These are phyloP conservation scores for Citrus medica DNA, from an alignment of 345 rosid species.

Conservation along the genomic window DNA sequence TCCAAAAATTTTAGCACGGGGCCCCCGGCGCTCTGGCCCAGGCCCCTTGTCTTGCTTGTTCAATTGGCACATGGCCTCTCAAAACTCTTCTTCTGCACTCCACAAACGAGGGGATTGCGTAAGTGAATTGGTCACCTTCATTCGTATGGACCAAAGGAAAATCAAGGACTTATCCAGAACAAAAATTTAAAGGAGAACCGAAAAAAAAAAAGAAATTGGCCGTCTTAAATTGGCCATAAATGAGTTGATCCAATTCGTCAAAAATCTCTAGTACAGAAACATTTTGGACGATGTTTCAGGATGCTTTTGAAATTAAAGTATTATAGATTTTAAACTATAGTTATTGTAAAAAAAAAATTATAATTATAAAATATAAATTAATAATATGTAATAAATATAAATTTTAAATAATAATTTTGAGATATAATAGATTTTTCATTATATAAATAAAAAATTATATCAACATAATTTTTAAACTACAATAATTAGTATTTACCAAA, in stretches of 20 bases:
- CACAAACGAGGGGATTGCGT: not conserved
- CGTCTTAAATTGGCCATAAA: not conserved
- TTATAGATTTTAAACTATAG: too few species aligned
- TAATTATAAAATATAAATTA: too few species aligned
- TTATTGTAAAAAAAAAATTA: fast-evolving
- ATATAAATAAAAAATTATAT: too few species aligned
- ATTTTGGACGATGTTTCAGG: not conserved
- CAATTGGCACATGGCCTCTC: not conserved
- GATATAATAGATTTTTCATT: too few species aligned
- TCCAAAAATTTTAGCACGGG: not conserved
- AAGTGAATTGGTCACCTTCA: not conserved
- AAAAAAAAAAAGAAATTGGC: not conserved
- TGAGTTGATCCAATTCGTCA: not conserved
- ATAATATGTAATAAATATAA: too few species aligned
- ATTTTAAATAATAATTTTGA: too few species aligned
- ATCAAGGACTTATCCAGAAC: not conserved
- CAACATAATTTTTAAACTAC: too few species aligned
- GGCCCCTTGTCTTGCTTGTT: not conserved
- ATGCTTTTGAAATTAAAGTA: fast-evolving
- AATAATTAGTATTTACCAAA: fast-evolving
- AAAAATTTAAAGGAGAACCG: too few species aligned
- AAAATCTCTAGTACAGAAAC: not conserved
- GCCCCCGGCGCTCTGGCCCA: not conserved
- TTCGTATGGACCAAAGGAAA: not conserved
- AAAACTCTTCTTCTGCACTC: too few species aligned